phyloP scores from a whole-genome alignment of 139 green algal species.

The Dunaliella sp. region DNA sequence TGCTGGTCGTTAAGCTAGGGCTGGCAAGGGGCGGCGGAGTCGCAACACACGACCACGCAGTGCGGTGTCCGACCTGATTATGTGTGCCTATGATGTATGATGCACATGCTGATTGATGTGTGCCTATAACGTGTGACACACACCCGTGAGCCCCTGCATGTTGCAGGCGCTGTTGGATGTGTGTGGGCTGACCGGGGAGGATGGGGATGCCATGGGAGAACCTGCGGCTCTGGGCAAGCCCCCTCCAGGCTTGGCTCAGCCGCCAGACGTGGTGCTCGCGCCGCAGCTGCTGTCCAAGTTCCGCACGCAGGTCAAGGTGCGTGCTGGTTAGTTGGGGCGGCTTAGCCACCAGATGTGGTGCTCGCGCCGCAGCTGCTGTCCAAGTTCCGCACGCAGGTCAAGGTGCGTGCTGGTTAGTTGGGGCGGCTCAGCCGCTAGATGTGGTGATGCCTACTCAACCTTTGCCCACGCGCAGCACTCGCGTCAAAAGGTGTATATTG shows the following conservation, averaged over 20 bases:
- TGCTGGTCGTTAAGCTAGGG: too few relatives aligned
- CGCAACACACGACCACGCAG: too few relatives aligned
- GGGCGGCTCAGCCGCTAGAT: background rate
- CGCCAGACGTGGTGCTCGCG: background rate
- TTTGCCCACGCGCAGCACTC: background rate
- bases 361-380: constrained; percentile 2
- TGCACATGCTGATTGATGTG: too few relatives aligned
- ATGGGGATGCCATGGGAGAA: background rate
- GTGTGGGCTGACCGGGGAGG: constrained; percentile 8
- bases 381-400: background rate
- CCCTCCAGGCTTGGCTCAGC: background rate
- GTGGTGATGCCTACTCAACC: background rate
- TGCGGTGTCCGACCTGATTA: too few relatives aligned
- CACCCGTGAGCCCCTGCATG: too few relatives aligned
- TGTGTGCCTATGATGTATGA: too few relatives aligned
- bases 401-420: background rate
- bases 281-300: constrained; percentile 4
- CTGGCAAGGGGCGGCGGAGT: too few relatives aligned
- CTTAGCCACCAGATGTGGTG: background rate
- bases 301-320: constrained; percentile 13
- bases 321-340: background rate
- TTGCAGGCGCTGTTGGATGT: constrained; percentile 16
- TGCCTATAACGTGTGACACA: too few relatives aligned
- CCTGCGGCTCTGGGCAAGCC: background rate
- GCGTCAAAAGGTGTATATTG: background rate